A percentile compares a stretch with the other conserved stretches of the same genome.
These are phyloP conservation scores for Oenanthe javanica DNA, from an alignment of 140 eudicot genomes.

Conservation along the genomic window DNA sequence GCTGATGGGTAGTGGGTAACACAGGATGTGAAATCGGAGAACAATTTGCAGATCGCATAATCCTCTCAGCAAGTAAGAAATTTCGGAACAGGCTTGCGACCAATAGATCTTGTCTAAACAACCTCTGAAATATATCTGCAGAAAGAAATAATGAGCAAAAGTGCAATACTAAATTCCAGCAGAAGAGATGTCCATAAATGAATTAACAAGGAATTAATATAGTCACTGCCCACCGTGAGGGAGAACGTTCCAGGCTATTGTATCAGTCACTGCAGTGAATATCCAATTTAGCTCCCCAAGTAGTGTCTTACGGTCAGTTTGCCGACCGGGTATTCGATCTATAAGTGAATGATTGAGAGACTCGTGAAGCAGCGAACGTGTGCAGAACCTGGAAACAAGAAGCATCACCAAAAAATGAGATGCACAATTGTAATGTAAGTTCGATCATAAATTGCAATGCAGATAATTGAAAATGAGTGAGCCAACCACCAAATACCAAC, in stretches of 20 bases:
- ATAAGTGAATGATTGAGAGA: conserved; percentile 83
- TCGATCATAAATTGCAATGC: not conserved
- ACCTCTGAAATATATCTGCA: conserved; percentile 85
- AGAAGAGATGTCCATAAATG: not conserved
- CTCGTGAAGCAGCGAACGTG: conserved; percentile 77
- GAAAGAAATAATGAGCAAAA: conserved; percentile 2
- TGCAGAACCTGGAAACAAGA: conserved; percentile 60
- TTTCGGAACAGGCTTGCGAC: conserved; percentile 93
- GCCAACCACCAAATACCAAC: not conserved
- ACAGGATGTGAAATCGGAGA: conserved; percentile 83
- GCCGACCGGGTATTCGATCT: conserved; percentile 93
- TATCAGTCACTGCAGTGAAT: conserved; percentile 94
- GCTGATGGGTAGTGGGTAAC: conserved; percentile 97
- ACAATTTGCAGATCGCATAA: conserved; percentile 95
- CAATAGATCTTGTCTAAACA: conserved; percentile 90
- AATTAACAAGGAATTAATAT: not conserved
- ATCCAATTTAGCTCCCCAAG: conserved; percentile 99
- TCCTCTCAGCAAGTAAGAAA: conserved; percentile 86
- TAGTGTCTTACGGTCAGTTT: conserved; percentile 91
- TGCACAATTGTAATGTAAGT: not conserved
- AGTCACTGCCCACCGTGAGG: conserved; percentile 62
- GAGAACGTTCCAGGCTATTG: conserved; percentile 98
- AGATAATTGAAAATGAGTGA: not conserved
- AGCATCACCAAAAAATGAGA: not conserved
- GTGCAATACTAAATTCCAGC: conserved; percentile 4